These are phyloP conservation scores for Ceratocystis albifundus DNA, from an alignment of 2,329 filamentous ascomycete genomes.

Conservation along the genomic window DNA sequence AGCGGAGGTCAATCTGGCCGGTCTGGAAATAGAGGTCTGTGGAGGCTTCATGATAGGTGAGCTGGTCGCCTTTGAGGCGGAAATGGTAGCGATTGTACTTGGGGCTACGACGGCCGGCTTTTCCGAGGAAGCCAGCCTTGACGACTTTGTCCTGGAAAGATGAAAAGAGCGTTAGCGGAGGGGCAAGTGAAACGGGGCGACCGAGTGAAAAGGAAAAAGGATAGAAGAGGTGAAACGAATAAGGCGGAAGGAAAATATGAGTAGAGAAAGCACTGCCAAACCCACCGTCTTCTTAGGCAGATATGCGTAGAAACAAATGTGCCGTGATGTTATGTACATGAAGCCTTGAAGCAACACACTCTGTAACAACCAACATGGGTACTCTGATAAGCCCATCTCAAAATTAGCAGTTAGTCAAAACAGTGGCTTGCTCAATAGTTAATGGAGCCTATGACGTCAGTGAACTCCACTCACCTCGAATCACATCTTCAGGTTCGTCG, in stretches of 20 bases:
- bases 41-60: conserved; percentile 78
- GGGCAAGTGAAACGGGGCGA: neutral
- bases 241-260: neutral
- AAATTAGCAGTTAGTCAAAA: conserved; percentile 22
- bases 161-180: neutral
- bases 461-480: conserved; percentile 46
- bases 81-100: conserved; percentile 91
- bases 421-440: neutral
- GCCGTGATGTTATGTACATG: conserved; percentile 85
- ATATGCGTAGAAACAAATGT: conserved; percentile 96
- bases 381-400: conserved; percentile 45
- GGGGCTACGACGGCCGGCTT: conserved; percentile 77
- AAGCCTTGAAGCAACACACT: conserved; percentile 88
- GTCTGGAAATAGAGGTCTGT: conserved; percentile 83
- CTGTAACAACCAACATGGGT: conserved; percentile 85
- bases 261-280: neutral
- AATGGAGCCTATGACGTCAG: conserved; percentile 14
- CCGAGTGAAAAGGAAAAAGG: neutral
- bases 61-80: conserved; percentile 75
- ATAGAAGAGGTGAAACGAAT: neutral
- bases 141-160: conserved; percentile 51
- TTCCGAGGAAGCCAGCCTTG: conserved; percentile 81
- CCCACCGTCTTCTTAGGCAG: conserved; percentile 81
- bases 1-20: conserved; percentile 83
- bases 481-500: conserved; percentile 67